Percentiles rank a stretch among this genome's conserved stretches.
These are phyloP conservation scores for Gymnopilus dilepis DNA, from an alignment of 768 basidiomycete species.

Conservation along the genomic window DNA sequence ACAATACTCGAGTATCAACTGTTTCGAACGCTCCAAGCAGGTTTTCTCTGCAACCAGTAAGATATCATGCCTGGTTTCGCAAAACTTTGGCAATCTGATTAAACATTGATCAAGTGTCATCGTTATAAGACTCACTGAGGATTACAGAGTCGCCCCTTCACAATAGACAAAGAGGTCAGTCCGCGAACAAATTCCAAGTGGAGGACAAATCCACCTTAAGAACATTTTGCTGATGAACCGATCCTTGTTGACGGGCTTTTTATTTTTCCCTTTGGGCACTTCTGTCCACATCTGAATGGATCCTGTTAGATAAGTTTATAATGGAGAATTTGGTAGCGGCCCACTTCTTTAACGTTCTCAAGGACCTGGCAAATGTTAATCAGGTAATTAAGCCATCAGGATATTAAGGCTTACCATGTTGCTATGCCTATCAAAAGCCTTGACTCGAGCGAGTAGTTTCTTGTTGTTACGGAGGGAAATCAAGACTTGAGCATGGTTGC, in stretches of 20 bases:
- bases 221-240: constrained; percentile 99
- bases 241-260: constrained; percentile 99
- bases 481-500: constrained; percentile 97
- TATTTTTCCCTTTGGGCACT: constrained; percentile 95
- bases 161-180: constrained; percentile 15
- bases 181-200: constrained; percentile 33
- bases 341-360: constrained; percentile 97
- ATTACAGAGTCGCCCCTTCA: constrained; percentile 96
- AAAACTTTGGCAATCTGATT: constrained; percentile 54
- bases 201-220: constrained; percentile 71
- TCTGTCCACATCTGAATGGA: constrained; percentile 97
- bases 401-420: constrained; percentile 79
- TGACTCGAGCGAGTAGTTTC: constrained; percentile 93
- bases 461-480: constrained; percentile 98
- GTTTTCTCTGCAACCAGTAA: background rate
- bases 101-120: constrained; percentile 34
- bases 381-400: constrained; percentile 13
- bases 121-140: constrained; percentile 68
- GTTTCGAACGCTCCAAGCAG: background rate
- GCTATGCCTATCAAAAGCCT: constrained; percentile 98
- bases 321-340: constrained; percentile 21
- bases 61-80: constrained; percentile 67
- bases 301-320: background rate
- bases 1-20: background rate
- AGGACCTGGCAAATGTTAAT: constrained; percentile 63